Evolutionary conservation across 2,329 filamentous ascomycete genomes (phyloP).

Genomic region (Ceratocystis eucalypticola): DNA sequence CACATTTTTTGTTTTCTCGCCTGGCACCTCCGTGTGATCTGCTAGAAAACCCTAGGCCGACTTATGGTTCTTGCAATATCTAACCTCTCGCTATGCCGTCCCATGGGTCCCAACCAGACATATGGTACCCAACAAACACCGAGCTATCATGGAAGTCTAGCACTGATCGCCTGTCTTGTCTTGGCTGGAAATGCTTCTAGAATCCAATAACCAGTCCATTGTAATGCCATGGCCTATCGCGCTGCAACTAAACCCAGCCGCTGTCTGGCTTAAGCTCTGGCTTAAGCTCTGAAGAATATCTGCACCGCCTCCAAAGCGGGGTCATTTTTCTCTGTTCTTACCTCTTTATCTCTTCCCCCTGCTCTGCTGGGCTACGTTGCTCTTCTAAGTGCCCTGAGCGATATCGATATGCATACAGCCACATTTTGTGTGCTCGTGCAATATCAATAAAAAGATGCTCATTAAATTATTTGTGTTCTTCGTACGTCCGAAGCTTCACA

Average conservation of each 20-base stretch:
- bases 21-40: too few relatives aligned
- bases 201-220: not conserved
- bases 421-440: too few relatives aligned
- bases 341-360: not conserved
- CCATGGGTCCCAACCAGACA: too few relatives aligned
- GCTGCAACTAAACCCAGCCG: not conserved
- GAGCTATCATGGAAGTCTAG: too few relatives aligned
- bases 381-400: not conserved
- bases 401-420: too few relatives aligned
- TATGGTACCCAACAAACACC: too few relatives aligned
- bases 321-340: not conserved
- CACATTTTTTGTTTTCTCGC: too few relatives aligned
- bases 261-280: not conserved
- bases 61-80: too few relatives aligned
- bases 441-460: not conserved
- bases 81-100: too few relatives aligned
- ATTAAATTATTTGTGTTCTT: not conserved
- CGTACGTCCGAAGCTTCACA: not conserved
- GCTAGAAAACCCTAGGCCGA: too few relatives aligned
- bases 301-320: slow-evolving; percentile 7
- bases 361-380: not conserved
- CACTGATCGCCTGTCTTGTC: too few relatives aligned
- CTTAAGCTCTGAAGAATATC: not conserved
- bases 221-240: not conserved
- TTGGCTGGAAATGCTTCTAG: not conserved